These are phyloP conservation scores for Glycine tomentella DNA, from an alignment of 306 rosid genomes.

Conservation along the genomic window DNA sequence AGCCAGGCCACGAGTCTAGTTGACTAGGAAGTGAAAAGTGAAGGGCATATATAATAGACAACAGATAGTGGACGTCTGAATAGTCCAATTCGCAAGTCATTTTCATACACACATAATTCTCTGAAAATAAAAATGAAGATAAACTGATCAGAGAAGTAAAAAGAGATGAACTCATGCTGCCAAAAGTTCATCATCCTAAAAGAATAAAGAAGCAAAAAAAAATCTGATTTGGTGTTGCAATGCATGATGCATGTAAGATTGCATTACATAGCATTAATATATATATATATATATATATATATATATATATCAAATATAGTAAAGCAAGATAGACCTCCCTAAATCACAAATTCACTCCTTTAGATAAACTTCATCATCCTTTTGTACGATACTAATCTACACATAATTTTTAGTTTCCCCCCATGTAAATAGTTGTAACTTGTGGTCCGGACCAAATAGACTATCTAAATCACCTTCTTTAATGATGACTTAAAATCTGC, in stretches of 20 bases:
- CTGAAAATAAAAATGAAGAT: slow-evolving; percentile 8
- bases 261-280: background rate
- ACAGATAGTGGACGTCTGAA: slow-evolving; percentile 3
- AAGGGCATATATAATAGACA: background rate
- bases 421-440: slow-evolving; percentile 34
- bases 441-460: slow-evolving; percentile 55
- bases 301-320: no score
- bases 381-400: background rate
- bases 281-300: background rate
- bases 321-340: background rate
- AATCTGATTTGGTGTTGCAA: slow-evolving; percentile 7
- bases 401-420: slow-evolving; percentile 4
- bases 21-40: background rate
- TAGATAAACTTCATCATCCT: no score
- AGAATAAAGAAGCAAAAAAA: background rate
- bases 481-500: slow-evolving; percentile 45
- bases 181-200: slow-evolving; percentile 39
- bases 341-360: slow-evolving; percentile 36
- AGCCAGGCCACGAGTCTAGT: background rate
- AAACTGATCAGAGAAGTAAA: slow-evolving; percentile 6
- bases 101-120: slow-evolving; percentile 26
- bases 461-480: slow-evolving; percentile 39
- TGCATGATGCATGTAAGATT: slow-evolving; percentile 45
- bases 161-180: slow-evolving; percentile 33
- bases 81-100: slow-evolving; percentile 22